Evolutionary conservation across 225 moss, liverwort and hornwort genomes (phyloP).

Genomic region (Anthoceros angustus): DNA sequence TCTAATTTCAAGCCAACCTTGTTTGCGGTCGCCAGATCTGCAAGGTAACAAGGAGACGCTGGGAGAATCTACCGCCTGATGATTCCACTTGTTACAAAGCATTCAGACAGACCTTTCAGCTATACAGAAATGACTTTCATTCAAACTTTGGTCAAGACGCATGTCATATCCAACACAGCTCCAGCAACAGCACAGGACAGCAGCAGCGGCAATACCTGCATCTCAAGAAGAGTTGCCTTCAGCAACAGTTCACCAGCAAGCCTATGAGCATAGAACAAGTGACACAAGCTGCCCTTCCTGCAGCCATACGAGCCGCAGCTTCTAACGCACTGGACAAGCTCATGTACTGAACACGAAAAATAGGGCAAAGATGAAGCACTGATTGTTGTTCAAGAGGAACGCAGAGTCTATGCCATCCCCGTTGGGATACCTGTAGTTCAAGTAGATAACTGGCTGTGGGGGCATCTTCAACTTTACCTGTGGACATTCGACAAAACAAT

Average conservation of each 20-base stretch:
- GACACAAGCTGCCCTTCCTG: conserved; percentile 17
- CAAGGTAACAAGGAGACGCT: too few relatives aligned
- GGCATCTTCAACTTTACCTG: conserved; percentile 5
- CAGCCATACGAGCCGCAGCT: conserved; percentile 1
- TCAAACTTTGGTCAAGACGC: neutral
- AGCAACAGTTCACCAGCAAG: conserved; percentile 24
- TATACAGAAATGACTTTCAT: neutral
- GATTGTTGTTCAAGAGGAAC: too few relatives aligned
- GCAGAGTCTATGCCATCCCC: too few relatives aligned
- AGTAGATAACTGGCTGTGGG: conserved; percentile 22
- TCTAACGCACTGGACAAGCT: neutral
- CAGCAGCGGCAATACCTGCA: conserved; percentile 14
- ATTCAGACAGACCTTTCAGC: too few relatives aligned
- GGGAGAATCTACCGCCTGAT: too few relatives aligned
- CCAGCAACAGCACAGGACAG: neutral
- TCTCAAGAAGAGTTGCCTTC: conserved; percentile 20
- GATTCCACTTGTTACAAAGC: too few relatives aligned
- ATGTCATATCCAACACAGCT: neutral
- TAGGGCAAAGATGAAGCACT: too few relatives aligned
- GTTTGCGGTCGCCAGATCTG: too few relatives aligned
- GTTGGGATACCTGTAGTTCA: conserved; percentile 14
- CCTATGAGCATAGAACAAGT: conserved; percentile 20
- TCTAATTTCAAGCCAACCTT: too few relatives aligned
- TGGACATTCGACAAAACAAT: neutral
- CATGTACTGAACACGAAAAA: too few relatives aligned